Evolutionary conservation across 352 stramenopile genomes (phyloP).

Genomic region (Phytophthora pseudosyringae): DNA sequence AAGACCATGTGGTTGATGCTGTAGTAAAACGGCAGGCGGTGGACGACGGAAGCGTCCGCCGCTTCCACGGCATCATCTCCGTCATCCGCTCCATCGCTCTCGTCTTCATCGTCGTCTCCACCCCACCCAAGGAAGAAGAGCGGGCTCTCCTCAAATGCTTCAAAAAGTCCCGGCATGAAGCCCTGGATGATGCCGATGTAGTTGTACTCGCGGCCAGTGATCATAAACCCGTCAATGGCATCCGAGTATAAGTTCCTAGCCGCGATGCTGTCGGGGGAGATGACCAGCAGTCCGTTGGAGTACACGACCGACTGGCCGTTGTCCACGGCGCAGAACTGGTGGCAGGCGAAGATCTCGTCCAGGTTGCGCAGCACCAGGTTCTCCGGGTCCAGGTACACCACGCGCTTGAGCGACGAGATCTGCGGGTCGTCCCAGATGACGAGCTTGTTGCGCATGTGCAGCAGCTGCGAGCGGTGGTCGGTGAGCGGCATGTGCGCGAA

Average conservation of each 20-base stretch:
- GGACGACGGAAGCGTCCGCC: constrained; percentile 57
- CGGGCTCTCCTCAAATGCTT: constrained; percentile 82
- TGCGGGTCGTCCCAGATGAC: constrained; percentile 81
- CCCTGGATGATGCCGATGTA: constrained; percentile 85
- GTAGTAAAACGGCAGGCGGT: constrained; percentile 84
- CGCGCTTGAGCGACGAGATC: constrained; percentile 65
- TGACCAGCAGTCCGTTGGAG: constrained; percentile 81
- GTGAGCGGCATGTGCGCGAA: constrained; percentile 65
- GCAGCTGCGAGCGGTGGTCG: constrained; percentile 69
- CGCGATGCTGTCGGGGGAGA: constrained; percentile 71
- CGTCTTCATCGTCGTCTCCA: constrained; percentile 41
- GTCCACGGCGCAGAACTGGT: constrained; percentile 82
- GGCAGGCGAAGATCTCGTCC: constrained; percentile 85
- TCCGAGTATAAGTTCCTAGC: constrained; percentile 82
- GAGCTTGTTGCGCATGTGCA: constrained; percentile 87
- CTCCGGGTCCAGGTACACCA: constrained; percentile 83
- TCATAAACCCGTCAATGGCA: constrained; percentile 86
- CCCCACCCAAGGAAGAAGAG: constrained; percentile 70
- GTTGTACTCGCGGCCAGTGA: constrained; percentile 81
- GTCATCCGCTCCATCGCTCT: constrained; percentile 38
- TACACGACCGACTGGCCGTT: constrained; percentile 86
- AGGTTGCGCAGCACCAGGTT: constrained; percentile 82
- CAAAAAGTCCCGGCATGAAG: constrained; percentile 81
- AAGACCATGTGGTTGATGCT: constrained; percentile 91
- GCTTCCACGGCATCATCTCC: constrained; percentile 32